A percentile compares a stretch with the other conserved stretches of the same genome.
phyloP scores from a whole-genome alignment of 2,329 filamentous ascomycete genomes.

The Verticillium dahliae region DNA sequence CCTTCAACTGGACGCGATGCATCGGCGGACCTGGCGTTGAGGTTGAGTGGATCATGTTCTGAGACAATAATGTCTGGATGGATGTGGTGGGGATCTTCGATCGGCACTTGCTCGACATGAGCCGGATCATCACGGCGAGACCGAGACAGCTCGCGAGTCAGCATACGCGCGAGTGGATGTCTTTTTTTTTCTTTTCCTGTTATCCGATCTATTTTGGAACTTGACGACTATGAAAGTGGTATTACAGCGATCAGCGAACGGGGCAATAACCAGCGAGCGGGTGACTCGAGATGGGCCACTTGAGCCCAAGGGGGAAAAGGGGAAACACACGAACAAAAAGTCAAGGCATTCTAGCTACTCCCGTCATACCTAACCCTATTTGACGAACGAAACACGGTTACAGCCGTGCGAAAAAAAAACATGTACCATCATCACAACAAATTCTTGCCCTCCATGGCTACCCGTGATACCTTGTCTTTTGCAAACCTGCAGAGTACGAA shows the following conservation, averaged over 20 bases:
- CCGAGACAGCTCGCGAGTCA: neutral
- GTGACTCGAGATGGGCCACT: neutral
- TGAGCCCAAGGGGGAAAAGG: neutral
- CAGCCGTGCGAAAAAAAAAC: neutral
- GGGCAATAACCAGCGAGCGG: neutral
- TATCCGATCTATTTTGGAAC: too few species aligned
- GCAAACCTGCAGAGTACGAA: neutral
- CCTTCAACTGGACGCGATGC: conserved; percentile 52
- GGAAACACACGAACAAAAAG: neutral
- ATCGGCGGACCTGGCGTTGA: conserved; percentile 50
- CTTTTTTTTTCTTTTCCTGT: neutral
- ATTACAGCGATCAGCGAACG: neutral
- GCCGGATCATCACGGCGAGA: neutral
- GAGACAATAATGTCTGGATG: conserved; percentile 13
- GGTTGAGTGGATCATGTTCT: conserved; percentile 64
- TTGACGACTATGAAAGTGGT: neutral
- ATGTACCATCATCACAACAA: neutral
- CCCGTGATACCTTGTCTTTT: neutral
- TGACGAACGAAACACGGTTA: neutral
- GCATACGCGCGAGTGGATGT: neutral
- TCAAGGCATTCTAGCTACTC: neutral
- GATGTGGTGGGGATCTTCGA: neutral
- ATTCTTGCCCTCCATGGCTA: neutral
- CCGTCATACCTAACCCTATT: neutral
- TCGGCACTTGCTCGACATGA: neutral